Conservation (phyloP, 2,329 filamentous ascomycete genomes). For the Xylariaceae sp. region DNA sequence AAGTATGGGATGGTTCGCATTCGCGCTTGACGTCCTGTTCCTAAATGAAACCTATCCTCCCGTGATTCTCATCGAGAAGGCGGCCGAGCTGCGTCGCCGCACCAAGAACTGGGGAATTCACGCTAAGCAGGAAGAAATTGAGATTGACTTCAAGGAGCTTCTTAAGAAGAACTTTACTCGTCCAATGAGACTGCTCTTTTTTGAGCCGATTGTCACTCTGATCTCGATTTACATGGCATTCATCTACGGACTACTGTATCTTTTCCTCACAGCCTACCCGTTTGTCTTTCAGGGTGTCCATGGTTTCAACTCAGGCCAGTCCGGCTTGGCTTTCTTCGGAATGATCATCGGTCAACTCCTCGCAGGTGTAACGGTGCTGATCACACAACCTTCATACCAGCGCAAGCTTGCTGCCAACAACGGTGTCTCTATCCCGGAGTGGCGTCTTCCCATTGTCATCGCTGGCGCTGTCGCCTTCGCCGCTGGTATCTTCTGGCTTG, state of each 20-base stretch:
- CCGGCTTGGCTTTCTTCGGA: slow-evolving; percentile 82
- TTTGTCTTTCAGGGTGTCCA: slow-evolving; percentile 78
- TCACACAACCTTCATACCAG: slow-evolving; percentile 68
- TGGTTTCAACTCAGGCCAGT: slow-evolving; percentile 67
- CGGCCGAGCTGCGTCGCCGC: slow-evolving; percentile 61
- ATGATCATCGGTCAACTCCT: slow-evolving; percentile 76
- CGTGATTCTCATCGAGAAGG: slow-evolving; percentile 64
- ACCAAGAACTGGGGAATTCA: slow-evolving; percentile 73
- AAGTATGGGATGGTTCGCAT: slow-evolving; percentile 65
- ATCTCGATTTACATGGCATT: slow-evolving; percentile 75
- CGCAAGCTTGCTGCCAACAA: slow-evolving; percentile 70
- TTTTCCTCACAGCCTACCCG: slow-evolving; percentile 84
- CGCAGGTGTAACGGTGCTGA: slow-evolving; percentile 65
- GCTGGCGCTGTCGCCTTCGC: slow-evolving; percentile 63
- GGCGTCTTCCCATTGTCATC: slow-evolving; percentile 66
- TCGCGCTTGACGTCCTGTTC: slow-evolving; percentile 62
- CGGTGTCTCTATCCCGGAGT: slow-evolving; percentile 65
- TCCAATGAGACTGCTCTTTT: slow-evolving; percentile 65
- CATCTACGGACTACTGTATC: slow-evolving; percentile 74
- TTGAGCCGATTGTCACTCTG: slow-evolving; percentile 69
- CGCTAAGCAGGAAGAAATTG: slow-evolving; percentile 72
- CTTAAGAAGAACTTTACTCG: slow-evolving; percentile 69
- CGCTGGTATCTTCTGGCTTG: slow-evolving; percentile 75
- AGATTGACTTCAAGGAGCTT: slow-evolving; percentile 66
- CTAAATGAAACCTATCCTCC: slow-evolving; percentile 73